A percentile compares a stretch with the other conserved stretches of the same genome.
These are phyloP conservation scores for Angophora floribunda DNA, from an alignment of 345 rosid genomes.

Conservation along the genomic window DNA sequence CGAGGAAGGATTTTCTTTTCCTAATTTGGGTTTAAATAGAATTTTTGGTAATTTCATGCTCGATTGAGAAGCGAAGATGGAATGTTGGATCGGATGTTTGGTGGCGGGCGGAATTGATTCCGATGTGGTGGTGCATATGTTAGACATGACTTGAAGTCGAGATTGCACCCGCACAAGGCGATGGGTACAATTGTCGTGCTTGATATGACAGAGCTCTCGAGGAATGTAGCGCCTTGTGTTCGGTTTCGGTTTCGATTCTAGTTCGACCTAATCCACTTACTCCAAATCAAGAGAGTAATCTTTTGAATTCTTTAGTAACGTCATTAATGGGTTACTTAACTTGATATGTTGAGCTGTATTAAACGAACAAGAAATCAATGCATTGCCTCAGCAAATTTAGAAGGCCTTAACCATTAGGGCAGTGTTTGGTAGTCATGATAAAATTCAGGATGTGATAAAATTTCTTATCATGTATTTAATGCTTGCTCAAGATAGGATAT, in stretches of 20 bases:
- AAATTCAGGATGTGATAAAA: too few species aligned
- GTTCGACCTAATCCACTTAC: not conserved
- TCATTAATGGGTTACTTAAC: not conserved
- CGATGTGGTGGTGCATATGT: fast-evolving
- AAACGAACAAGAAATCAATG: not conserved
- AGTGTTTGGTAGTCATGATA: too few species aligned
- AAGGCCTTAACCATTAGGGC: not conserved
- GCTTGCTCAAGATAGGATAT: too few species aligned
- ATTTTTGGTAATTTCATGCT: not conserved
- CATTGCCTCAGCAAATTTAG: not conserved
- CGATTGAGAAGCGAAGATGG: fast-evolving
- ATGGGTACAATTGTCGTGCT: fast-evolving
- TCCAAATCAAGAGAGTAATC: not conserved
- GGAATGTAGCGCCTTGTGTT: not conserved
- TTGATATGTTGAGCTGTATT: not conserved
- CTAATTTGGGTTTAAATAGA: not conserved
- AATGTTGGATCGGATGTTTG: fast-evolving
- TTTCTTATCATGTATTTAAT: too few species aligned
- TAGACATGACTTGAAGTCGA: not conserved
- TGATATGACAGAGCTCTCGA: too few species aligned
- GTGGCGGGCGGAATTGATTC: fast-evolving
- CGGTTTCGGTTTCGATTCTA: fast-evolving
- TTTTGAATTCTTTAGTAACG: not conserved
- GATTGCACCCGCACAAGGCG: not conserved
- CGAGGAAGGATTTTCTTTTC: not conserved